Base-by-base conservation (phyloP, 257 asterid genomes). In the Przewalskia tangutica region DNA sequence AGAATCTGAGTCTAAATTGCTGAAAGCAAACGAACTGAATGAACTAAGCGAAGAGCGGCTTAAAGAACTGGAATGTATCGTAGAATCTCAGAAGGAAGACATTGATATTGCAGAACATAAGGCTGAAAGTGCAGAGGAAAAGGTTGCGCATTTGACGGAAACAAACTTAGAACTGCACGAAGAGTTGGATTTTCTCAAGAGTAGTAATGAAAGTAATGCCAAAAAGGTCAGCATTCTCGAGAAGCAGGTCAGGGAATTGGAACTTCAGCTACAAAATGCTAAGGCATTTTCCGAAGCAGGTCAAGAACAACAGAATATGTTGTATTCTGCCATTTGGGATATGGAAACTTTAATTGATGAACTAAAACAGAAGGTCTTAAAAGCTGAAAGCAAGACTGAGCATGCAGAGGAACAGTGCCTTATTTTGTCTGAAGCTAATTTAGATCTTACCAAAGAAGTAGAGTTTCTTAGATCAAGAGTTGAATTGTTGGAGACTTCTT, bases 341-440 rank as follows among this genome's bases (percentile, higher is more conserved):
- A 95, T 95, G 99, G 99, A 95, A 84, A 94, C 94, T 18, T 82
- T 95, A 14, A 93, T 94, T 16, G 99, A 95, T 81, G 99, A 95
- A 82, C 89, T 94, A 91, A 94, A 89, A 84, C 98, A 94, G 64
- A 91, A 89, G 70, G 97, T 90, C 58, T 83, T 90, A 0, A 87
- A 84, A 56, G 90, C 97, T 58, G 97, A 95, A 85, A 84, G 86
- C 51, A 92, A 86, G 92, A 82, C 88, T 1, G 94, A 91, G 77
- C 85, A 77, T 79, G 86, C 88, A 0, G 98, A 92, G 90, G 99
- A 90, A 81, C 88, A 84, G 79, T 88, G 89, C 81, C 58, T 85
- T 81, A 40, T 77, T n/a, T 85, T 94, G 89, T 90, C 97, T 0
- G 93, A 88, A 50, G 84, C 87, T 46, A 94, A 92, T 81, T 81